Evolutionary conservation across 176 grass and related monocot genomes (phyloP), one percentile per base, ranked within the genome.

Genomic region (Chrysopogon serrulatus): DNA sequence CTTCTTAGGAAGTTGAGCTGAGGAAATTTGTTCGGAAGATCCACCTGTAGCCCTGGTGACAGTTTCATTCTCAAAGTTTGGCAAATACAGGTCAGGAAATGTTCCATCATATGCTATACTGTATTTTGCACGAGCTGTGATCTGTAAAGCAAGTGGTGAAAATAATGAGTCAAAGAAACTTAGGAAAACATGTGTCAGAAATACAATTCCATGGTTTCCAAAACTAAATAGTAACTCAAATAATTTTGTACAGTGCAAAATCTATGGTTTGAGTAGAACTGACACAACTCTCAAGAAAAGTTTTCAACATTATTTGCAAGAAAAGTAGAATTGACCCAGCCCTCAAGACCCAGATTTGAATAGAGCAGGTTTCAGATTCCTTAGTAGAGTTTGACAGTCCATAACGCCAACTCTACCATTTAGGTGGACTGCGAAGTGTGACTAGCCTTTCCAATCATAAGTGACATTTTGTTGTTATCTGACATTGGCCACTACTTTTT

Each of bases 51-150:
- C 65, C 65, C 59, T 59, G 43, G 54, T 78, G 51, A 47, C 30
- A 59, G 57, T 68, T 78, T 32, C 68, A 42, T 62, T 86, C 39
- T 71, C 54, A 71, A 79, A 49, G 31, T 77, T 91, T 31, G 89
- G 89, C 37, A 94, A 74, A 91, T 91, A 94, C 59, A 94, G 47
- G 39, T 94, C 81, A 14, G 92, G 92, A 79, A 87, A 87, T 72
- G 89, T 83, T 45, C 89, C 89, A 85, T 85, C 68, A 85, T 94
- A 87, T 75, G 84, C 87, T 74, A 94, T 71, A 80, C 89, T 89
- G 56, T 91, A 94, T 79, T 87, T 94, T 80, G 92, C 92, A 76
- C 92, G 83, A 65, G 92, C 89, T 83, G 81, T 47, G 48, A 94
- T 75, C 92, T 94, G 82, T 65, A 84, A 89, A 80, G 19, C 28